phyloP scores from a whole-genome alignment of 306 rosid species.

The Glycyrrhiza uralensis region DNA sequence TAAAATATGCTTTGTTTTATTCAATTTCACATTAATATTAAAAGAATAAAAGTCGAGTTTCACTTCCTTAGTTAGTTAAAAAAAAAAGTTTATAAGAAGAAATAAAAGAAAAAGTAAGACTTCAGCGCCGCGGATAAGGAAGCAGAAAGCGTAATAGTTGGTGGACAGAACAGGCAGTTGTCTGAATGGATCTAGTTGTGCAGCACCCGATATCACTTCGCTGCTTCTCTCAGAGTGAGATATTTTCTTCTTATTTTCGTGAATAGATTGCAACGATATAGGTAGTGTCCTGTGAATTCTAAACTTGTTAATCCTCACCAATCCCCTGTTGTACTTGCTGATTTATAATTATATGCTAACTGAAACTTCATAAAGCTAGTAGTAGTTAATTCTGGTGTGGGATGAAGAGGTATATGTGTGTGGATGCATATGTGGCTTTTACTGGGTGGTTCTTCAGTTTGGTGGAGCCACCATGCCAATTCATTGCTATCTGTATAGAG shows the following conservation, averaged over 20 bases:
- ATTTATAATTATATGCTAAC: not conserved
- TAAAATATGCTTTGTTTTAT: too few species aligned
- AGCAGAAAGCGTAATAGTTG: not conserved
- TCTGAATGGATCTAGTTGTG: conserved; percentile 52
- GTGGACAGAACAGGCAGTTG: conserved; percentile 12
- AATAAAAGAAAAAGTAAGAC: too few species aligned
- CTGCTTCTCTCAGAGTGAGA: conserved; percentile 48
- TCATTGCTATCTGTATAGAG: conserved; percentile 37
- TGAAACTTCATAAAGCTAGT: conserved; percentile 12
- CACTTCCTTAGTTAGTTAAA: too few species aligned
- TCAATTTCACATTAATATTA: too few species aligned
- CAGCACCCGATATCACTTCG: conserved; percentile 32
- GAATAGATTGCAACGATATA: not conserved
- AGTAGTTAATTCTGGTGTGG: conserved; percentile 19
- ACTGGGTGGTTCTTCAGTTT: conserved; percentile 15
- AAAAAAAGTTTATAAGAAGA: too few species aligned
- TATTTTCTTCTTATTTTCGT: not conserved
- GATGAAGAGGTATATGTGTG: not conserved
- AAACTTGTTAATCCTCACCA: not conserved
- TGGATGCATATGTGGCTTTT: conserved; percentile 11
- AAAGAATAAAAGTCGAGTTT: too few species aligned
- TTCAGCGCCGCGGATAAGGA: too few species aligned
- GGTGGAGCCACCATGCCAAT: conserved; percentile 35
- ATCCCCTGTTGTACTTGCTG: not conserved
- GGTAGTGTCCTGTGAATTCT: not conserved